These are phyloP conservation scores for Sclerotinia sclerotiorum DNA, from an alignment of 2,329 filamentous ascomycete genomes.

Conservation along the genomic window DNA sequence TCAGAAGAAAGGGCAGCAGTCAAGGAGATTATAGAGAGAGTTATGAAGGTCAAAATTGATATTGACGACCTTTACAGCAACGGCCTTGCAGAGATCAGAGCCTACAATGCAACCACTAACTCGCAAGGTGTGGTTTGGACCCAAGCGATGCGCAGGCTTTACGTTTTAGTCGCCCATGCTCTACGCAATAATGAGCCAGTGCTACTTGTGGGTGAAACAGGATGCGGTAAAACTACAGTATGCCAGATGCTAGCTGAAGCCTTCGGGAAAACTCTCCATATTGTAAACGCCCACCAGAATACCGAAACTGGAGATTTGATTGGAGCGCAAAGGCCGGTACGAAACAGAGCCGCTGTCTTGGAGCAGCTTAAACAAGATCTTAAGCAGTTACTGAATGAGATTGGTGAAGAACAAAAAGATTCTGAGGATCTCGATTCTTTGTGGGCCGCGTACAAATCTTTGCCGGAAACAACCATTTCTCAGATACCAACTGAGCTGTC, in stretches of 20 bases:
- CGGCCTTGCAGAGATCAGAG: constrained; percentile 54
- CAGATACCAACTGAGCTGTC: constrained; percentile 37
- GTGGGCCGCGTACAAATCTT: constrained; percentile 45
- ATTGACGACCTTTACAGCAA: constrained; percentile 69
- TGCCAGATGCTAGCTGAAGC: constrained; percentile 89
- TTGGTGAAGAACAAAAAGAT: constrained; percentile 53
- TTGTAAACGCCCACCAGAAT: constrained; percentile 97
- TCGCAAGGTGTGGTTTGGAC: constrained; percentile 84
- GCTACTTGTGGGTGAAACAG: constrained; percentile 91
- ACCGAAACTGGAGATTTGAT: constrained; percentile 97
- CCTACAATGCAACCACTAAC: constrained; percentile 50
- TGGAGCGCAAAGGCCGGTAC: constrained; percentile 86
- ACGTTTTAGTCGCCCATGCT: constrained; percentile 83
- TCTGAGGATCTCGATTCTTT: constrained; percentile 60
- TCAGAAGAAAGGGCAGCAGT: constrained; percentile 81
- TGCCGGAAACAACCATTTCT: constrained; percentile 49
- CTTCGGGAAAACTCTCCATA: constrained; percentile 72
- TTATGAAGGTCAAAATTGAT: constrained; percentile 84
- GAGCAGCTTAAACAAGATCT: constrained; percentile 66
- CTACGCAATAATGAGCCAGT: constrained; percentile 90
- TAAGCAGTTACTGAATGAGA: constrained; percentile 44
- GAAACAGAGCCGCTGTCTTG: constrained; percentile 76
- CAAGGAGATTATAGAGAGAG: constrained; percentile 81
- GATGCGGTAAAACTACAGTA: constrained; percentile 96
- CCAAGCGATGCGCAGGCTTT: constrained; percentile 86